A percentile compares a stretch with the other conserved stretches of the same genome.
These are phyloP conservation scores for Dendrobium chrysotoxum DNA, from an alignment of 106 monocot species.

Conservation along the genomic window DNA sequence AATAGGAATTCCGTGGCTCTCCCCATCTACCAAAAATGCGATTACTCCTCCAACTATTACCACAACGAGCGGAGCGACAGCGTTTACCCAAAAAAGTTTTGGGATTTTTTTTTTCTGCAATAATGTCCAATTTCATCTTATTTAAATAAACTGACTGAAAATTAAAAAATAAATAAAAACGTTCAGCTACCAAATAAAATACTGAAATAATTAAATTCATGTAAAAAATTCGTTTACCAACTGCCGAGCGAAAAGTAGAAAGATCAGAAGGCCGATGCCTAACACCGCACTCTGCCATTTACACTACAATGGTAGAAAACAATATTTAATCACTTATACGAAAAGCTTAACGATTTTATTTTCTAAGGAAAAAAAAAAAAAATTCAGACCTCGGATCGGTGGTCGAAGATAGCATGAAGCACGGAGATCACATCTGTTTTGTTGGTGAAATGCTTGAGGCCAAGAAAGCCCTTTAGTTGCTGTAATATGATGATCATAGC, in stretches of 20 bases:
- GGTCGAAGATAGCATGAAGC: background rate
- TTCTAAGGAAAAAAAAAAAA: too few relatives aligned
- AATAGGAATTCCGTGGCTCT: conserved; percentile 63
- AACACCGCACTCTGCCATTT: conserved; percentile 73
- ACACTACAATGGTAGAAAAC: conserved; percentile 32
- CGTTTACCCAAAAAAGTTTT: conserved; percentile 68
- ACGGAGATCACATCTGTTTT: conserved; percentile 5
- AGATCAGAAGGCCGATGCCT: conserved; percentile 44
- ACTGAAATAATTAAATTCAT: too few relatives aligned
- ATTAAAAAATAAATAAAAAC: too few relatives aligned
- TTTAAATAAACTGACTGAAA: background rate
- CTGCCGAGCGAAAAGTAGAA: conserved; percentile 36
- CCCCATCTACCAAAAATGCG: conserved; percentile 41
- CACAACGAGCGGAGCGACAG: conserved; percentile 50
- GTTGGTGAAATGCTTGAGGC: background rate
- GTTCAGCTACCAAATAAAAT: too few relatives aligned
- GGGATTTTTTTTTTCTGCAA: conserved; percentile 49
- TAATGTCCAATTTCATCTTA: background rate
- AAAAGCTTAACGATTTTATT: too few relatives aligned
- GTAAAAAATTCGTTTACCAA: conserved; percentile 40
- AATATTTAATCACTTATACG: too few relatives aligned
- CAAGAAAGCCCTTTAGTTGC: conserved; percentile 6
- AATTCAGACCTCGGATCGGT: background rate
- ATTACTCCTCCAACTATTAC: conserved; percentile 60
- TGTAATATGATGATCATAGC: conserved; percentile 6